phyloP scores from a whole-genome alignment of 75 land plant species.

The Pinus albicaulis region DNA sequence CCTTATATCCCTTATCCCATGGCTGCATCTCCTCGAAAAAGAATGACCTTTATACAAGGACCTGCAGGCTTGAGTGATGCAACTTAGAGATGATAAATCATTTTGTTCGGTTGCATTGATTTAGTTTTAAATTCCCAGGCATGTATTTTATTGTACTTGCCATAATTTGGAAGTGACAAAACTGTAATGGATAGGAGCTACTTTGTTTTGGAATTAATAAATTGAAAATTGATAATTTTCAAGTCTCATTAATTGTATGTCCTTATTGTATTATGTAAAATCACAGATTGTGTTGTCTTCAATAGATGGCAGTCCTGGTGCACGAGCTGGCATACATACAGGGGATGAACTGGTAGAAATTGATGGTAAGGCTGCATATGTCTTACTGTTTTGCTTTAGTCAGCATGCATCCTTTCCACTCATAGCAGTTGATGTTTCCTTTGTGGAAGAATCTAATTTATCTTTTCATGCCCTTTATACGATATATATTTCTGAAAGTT shows the following conservation, averaged over 20 bases:
- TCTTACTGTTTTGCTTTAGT: slow-evolving; percentile 9
- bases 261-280: slow-evolving; percentile 3
- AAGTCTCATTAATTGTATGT: background rate
- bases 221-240: background rate
- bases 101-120: background rate
- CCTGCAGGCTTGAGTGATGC: background rate
- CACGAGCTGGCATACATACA: slow-evolving; percentile 84
- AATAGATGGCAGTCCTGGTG: slow-evolving; percentile 91
- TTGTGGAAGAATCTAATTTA: background rate
- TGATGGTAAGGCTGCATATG: slow-evolving; percentile 58
- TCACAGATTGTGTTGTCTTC: slow-evolving; percentile 85
- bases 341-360: slow-evolving; percentile 95
- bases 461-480: background rate
- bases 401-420: background rate
- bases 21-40: too few relatives aligned
- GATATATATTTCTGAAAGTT: background rate
- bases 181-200: background rate
- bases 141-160: background rate
- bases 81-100: background rate
- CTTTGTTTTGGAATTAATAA: slow-evolving; percentile 2
- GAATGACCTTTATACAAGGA: too few relatives aligned
- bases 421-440: background rate
- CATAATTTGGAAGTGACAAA: background rate
- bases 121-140: background rate
- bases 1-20: too few relatives aligned